Evolutionary conservation across 805 yeast genomes (phyloP).

Genomic region (Candida khao-thaluensis): DNA sequence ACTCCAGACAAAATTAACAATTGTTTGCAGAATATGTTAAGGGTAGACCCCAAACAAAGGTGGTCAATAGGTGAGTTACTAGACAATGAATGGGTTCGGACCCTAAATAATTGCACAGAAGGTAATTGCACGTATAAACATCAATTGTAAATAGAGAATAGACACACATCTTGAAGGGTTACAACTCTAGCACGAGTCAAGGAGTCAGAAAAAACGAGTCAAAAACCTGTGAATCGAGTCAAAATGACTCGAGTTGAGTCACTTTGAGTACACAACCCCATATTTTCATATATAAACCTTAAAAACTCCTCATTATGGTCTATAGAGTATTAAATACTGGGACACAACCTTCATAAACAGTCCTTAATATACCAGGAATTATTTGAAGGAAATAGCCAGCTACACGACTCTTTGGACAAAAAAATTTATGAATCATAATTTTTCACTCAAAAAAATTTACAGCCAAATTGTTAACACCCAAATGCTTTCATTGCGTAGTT

Average conservation of each 20-base stretch:
- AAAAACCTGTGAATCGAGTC: neutral
- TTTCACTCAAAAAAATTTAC: conserved; percentile 8
- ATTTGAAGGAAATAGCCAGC: conserved; percentile 1
- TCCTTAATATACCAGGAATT: neutral
- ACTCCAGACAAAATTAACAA: neutral
- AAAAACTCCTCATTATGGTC: too few relatives aligned
- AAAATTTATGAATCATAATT: conserved; percentile 10
- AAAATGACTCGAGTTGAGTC: neutral
- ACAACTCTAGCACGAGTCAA: neutral
- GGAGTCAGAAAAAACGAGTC: too few relatives aligned
- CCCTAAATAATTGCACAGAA: conserved; percentile 6
- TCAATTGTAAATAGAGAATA: neutral
- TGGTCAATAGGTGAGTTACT: conserved; percentile 1
- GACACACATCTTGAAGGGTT: too few relatives aligned
- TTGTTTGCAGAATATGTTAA: conserved; percentile 6
- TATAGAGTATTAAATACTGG: too few relatives aligned
- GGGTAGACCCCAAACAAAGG: conserved; percentile 7
- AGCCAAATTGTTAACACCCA: neutral
- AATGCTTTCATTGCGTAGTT: conserved; percentile 6
- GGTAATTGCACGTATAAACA: conserved; percentile 8
- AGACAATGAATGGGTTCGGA: conserved; percentile 10
- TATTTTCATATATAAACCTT: neutral
- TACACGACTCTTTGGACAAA: conserved; percentile 4
- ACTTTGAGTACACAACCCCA: neutral
- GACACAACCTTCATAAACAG: too few relatives aligned